Percentiles rank a stretch among this genome's conserved stretches.
These are phyloP conservation scores for Boletellus ananas DNA, from an alignment of 768 basidiomycete species.

Conservation along the genomic window DNA sequence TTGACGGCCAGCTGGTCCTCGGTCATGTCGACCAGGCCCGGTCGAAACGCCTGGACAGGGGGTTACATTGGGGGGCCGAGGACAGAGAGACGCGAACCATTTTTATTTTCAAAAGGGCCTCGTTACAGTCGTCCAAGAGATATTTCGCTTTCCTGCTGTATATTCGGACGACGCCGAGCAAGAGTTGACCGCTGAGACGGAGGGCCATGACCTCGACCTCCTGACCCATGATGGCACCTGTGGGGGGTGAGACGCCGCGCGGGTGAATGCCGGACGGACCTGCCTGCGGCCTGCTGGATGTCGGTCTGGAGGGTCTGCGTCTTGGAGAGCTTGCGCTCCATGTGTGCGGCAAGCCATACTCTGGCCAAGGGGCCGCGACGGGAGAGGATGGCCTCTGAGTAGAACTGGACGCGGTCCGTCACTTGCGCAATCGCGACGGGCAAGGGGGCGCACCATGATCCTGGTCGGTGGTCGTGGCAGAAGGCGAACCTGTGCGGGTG, in stretches of 20 bases:
- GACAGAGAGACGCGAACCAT: conserved; percentile 51
- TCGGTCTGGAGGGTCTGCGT: conserved; percentile 92
- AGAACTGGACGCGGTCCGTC: conserved; percentile 53
- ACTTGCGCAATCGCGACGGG: neutral
- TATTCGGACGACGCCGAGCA: conserved; percentile 95
- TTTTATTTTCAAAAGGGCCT: conserved; percentile 91
- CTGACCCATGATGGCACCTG: conserved; percentile 91
- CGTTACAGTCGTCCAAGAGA: conserved; percentile 95
- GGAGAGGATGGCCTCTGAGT: conserved; percentile 90
- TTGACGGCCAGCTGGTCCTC: conserved; percentile 89
- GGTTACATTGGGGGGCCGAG: neutral
- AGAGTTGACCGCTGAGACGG: conserved; percentile 91
- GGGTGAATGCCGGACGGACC: neutral
- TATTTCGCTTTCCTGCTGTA: conserved; percentile 98
- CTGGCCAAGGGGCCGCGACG: conserved; percentile 91
- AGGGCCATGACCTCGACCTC: conserved; percentile 93
- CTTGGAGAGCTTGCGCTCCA: conserved; percentile 97
- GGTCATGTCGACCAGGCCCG: conserved; percentile 93
- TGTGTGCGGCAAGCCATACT: conserved; percentile 99
- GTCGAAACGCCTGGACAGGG: conserved; percentile 75
- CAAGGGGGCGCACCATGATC: conserved; percentile 20
- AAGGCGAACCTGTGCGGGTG: conserved; percentile 19
- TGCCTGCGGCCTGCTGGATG: conserved; percentile 90
- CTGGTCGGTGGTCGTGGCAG: conserved; percentile 9
- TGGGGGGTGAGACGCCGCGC: neutral